These are phyloP conservation scores for Aspergillus campestris DNA, from an alignment of 495 filamentous ascomycete genomes.

Conservation along the genomic window DNA sequence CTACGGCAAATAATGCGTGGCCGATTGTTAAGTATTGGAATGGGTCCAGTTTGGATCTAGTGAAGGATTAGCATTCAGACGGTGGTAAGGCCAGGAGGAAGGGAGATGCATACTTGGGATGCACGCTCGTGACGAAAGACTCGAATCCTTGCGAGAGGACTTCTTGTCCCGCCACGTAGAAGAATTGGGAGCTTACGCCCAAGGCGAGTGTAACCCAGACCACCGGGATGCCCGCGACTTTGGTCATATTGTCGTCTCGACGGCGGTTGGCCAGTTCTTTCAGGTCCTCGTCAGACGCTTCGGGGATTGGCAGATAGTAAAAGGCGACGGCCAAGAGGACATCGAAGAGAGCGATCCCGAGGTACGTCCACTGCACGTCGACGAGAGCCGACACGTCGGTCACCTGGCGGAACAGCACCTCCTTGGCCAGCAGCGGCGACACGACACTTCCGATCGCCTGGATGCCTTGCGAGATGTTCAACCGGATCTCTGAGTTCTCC, in stretches of 20 bases:
- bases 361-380: slow-evolving; percentile 64
- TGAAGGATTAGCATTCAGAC: not conserved
- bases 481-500: slow-evolving; percentile 54
- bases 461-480: slow-evolving; percentile 61
- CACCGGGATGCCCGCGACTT: slow-evolving; percentile 36
- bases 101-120: slow-evolving; percentile 23
- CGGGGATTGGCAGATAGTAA: slow-evolving; percentile 58
- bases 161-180: slow-evolving; percentile 62
- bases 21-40: slow-evolving; percentile 46
- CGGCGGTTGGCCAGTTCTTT: slow-evolving; percentile 45
- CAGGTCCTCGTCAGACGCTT: slow-evolving; percentile 58
- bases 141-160: slow-evolving; percentile 40
- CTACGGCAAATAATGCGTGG: slow-evolving; percentile 52
- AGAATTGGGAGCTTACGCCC: slow-evolving; percentile 52
- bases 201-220: slow-evolving; percentile 50
- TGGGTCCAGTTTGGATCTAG: slow-evolving; percentile 16
- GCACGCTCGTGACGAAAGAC: slow-evolving; percentile 27
- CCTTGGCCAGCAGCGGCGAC: slow-evolving; percentile 52
- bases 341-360: slow-evolving; percentile 58
- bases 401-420: slow-evolving; percentile 50
- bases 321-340: slow-evolving; percentile 55
- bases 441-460: slow-evolving; percentile 58
- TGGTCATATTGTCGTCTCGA: slow-evolving; percentile 41
- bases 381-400: slow-evolving; percentile 47
- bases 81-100: slow-evolving; percentile 14